Percentiles rank a stretch among this genome's conserved stretches.
Evolutionary conservation across 805 yeast genomes (phyloP).

Genomic region (Naumovozyma baii): DNA sequence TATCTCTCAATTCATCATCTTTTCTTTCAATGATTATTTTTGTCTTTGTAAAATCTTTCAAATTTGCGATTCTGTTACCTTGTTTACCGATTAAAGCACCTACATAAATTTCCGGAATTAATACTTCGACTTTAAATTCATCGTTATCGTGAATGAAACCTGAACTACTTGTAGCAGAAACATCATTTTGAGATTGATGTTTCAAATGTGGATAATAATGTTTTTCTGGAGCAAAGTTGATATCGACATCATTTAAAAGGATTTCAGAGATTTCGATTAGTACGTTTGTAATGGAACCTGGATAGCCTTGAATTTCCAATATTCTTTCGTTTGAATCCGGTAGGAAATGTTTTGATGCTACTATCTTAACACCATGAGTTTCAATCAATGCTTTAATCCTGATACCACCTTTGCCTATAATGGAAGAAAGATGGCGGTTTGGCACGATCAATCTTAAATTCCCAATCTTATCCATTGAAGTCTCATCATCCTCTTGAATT

Average conservation of each 20-base stretch:
- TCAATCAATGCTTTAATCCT: slow-evolving; percentile 65
- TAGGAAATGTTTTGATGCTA: slow-evolving; percentile 76
- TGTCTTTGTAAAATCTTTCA: slow-evolving; percentile 70
- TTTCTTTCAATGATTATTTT: slow-evolving; percentile 66
- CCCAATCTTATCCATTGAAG: slow-evolving; percentile 20
- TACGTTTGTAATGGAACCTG: slow-evolving; percentile 52
- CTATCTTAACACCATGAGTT: slow-evolving; percentile 61
- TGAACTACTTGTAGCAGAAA: no score
- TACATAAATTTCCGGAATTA: slow-evolving; percentile 69
- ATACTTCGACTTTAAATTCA: slow-evolving; percentile 13
- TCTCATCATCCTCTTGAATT: slow-evolving; percentile 11
- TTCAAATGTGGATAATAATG: slow-evolving; percentile 54
- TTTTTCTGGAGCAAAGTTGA: slow-evolving; percentile 28
- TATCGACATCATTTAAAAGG: slow-evolving; percentile 19
- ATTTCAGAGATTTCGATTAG: slow-evolving; percentile 42
- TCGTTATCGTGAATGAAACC: slow-evolving; percentile 3
- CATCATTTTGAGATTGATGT: background rate
- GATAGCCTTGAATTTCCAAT: slow-evolving; percentile 78
- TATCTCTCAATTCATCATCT: slow-evolving; percentile 38
- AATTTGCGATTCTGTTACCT: slow-evolving; percentile 79
- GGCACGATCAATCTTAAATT: slow-evolving; percentile 63
- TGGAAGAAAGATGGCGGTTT: slow-evolving; percentile 78
- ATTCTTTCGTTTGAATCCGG: slow-evolving; percentile 77
- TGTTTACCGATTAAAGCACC: slow-evolving; percentile 85
- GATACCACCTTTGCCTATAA: slow-evolving; percentile 75